Conservation (phyloP, 2,329 filamentous ascomycete genomes). For the Ophiostoma piceae region DNA sequence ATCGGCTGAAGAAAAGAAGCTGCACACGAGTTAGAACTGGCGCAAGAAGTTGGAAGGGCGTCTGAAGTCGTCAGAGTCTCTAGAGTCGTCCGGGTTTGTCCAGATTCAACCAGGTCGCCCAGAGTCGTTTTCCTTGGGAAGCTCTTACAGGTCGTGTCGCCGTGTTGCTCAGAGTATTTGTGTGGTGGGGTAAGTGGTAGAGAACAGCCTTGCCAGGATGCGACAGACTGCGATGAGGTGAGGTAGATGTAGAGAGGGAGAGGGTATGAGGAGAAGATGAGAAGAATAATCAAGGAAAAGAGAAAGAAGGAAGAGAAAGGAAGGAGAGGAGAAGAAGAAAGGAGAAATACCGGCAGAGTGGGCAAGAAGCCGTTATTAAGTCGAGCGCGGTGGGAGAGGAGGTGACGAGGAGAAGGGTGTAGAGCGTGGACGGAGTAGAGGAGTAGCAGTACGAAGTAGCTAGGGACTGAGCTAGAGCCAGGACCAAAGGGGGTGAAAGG, state of each 20-base stretch:
- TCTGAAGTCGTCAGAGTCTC: background rate
- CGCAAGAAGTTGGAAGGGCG: background rate
- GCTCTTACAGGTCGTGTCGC: constrained; percentile 1
- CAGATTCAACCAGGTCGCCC: background rate
- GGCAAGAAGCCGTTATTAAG: constrained; percentile 23
- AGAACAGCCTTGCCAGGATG: constrained; percentile 19
- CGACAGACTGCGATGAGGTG: background rate
- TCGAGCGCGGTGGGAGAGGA: constrained; percentile 16
- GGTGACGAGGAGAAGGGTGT: constrained; percentile 8
- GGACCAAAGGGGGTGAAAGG: constrained; percentile 3
- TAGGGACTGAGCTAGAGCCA: background rate
- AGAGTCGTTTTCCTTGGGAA: background rate
- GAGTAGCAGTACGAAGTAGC: background rate
- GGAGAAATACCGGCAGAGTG: constrained; percentile 17
- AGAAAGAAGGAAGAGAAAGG: constrained; percentile 9
- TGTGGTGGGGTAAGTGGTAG: constrained; percentile 20
- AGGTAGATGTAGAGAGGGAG: background rate
- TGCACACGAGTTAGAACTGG: background rate
- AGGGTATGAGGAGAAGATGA: background rate
- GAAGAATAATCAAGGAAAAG: constrained; percentile 4
- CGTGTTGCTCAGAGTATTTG: constrained; percentile 5
- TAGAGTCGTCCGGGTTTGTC: background rate
- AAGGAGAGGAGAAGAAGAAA: constrained; percentile 2
- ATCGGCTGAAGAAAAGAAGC: background rate
- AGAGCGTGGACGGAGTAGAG: background rate